Conservation (phyloP, 164 flowering plant species). For the Nymphaea colorata region DNA sequence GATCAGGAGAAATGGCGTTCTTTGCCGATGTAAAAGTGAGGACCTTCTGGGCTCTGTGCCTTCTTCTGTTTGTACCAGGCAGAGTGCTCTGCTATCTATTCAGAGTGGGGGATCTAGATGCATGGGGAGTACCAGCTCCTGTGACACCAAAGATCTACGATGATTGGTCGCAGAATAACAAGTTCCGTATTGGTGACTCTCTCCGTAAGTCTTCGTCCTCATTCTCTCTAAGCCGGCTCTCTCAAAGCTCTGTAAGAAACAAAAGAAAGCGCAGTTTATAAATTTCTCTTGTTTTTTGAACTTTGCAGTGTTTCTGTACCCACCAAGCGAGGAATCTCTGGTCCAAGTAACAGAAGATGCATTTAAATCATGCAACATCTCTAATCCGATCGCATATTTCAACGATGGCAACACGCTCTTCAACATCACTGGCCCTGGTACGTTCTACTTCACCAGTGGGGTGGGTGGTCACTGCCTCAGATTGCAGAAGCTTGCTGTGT, state of each 20-base stretch:
- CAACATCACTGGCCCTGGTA: slow-evolving; percentile 54
- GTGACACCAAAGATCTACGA: slow-evolving; percentile 47
- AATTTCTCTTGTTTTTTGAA: background rate
- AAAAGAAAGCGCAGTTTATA: no score
- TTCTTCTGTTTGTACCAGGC: background rate
- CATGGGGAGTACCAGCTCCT: slow-evolving; percentile 75
- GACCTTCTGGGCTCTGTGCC: background rate
- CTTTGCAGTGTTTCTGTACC: slow-evolving; percentile 71
- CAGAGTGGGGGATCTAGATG: slow-evolving; percentile 79
- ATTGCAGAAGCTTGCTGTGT: slow-evolving; percentile 60
- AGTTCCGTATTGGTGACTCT: slow-evolving; percentile 63
- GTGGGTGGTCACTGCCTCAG: slow-evolving; percentile 54
- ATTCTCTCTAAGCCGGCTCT: background rate
- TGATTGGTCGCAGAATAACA: slow-evolving; percentile 54
- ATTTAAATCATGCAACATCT: slow-evolving; percentile 53
- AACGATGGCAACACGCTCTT: slow-evolving; percentile 76
- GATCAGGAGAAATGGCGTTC: background rate
- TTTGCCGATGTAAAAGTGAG: background rate
- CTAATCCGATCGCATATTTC: slow-evolving; percentile 66
- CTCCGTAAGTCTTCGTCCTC: slow-evolving; percentile 48
- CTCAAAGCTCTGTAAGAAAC: no score
- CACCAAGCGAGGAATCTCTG: slow-evolving; percentile 93
- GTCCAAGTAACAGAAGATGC: slow-evolving; percentile 55
- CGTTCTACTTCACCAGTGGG: slow-evolving; percentile 80
- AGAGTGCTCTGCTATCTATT: slow-evolving; percentile 8